A percentile compares a stretch with the other conserved stretches of the same genome.
Conservation (phyloP, 1,139 yeast genomes). For the Zygoascus hellenicus region DNA sequence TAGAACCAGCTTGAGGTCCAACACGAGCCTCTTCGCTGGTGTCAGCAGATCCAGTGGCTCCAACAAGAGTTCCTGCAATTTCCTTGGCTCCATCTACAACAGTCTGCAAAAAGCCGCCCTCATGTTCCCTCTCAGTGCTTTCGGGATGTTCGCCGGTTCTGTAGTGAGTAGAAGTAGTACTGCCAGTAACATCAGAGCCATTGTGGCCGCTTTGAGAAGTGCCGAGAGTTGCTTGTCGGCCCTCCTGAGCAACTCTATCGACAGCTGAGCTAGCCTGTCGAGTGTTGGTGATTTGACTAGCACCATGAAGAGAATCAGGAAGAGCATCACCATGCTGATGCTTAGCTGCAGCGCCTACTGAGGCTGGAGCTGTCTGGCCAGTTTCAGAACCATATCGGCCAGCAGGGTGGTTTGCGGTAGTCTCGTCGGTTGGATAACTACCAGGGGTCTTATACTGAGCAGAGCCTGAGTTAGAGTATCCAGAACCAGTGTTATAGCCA, state of each 20-base stretch:
- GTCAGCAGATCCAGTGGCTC: neutral
- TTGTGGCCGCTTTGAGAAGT: neutral
- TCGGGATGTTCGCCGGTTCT: neutral
- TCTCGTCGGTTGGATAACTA: too few species aligned
- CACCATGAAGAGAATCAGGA: neutral
- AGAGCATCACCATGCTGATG: neutral
- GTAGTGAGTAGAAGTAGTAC: neutral
- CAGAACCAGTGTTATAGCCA: slow-evolving; percentile 11
- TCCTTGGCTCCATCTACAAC: neutral
- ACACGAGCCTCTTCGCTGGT: neutral
- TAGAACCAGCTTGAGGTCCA: neutral
- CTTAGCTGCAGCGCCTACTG: neutral
- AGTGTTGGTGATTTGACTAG: neutral
- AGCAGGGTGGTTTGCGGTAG: too few species aligned
- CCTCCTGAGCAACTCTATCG: neutral
- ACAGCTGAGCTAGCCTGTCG: neutral
- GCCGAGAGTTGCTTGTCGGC: neutral
- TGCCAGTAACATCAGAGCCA: neutral
- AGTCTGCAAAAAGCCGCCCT: slow-evolving; percentile 1
- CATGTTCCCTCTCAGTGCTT: slow-evolving; percentile 4
- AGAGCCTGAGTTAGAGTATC: neutral
- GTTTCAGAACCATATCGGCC: too few species aligned
- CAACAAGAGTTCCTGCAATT: neutral
- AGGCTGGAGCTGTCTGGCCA: neutral
- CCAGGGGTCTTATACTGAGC: neutral